A percentile compares a stretch with the other conserved stretches of the same genome.
Conservation (phyloP, 352 stramenopile genomes). For the Pythium guiyangense region DNA sequence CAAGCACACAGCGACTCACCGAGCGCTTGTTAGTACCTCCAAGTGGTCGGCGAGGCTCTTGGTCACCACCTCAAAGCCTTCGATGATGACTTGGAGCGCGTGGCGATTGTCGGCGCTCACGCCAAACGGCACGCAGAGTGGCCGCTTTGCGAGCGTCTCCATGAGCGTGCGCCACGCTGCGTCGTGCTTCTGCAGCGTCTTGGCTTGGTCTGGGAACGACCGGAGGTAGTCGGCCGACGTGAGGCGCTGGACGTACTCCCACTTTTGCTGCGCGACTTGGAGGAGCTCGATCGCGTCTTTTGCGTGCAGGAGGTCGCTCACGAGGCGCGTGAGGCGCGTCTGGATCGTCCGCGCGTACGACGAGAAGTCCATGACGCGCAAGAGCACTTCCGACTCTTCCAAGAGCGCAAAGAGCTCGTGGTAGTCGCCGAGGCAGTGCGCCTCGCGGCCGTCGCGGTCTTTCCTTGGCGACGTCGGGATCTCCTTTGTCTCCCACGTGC, state of each 20-base stretch:
- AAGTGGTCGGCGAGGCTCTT: constrained; percentile 53
- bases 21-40: constrained; percentile 22
- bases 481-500: constrained; percentile 58
- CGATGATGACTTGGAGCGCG: constrained; percentile 28
- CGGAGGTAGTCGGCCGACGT: constrained; percentile 58
- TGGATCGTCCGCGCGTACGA: constrained; percentile 62
- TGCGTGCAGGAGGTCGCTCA: constrained; percentile 37
- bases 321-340: constrained; percentile 32
- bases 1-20: constrained; percentile 1
- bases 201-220: constrained; percentile 52
- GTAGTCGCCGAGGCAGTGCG: constrained; percentile 49
- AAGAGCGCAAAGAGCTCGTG: constrained; percentile 46
- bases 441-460: constrained; percentile 58
- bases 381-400: constrained; percentile 68
- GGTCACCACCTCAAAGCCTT: constrained; percentile 44
- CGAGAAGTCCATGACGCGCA: constrained; percentile 68
- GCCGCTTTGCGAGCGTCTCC: constrained; percentile 34
- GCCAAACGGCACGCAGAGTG: constrained; percentile 50
- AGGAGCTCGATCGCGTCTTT: constrained; percentile 56
- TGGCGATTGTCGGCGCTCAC: constrained; percentile 43
- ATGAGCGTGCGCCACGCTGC: constrained; percentile 45
- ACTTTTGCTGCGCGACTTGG: constrained; percentile 54
- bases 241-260: constrained; percentile 60
- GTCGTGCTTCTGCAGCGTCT: constrained; percentile 51
- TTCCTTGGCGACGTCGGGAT: constrained; percentile 40